phyloP scores from a whole-genome alignment of 2,329 filamentous ascomycete species.

The Alternaria brassicae region DNA sequence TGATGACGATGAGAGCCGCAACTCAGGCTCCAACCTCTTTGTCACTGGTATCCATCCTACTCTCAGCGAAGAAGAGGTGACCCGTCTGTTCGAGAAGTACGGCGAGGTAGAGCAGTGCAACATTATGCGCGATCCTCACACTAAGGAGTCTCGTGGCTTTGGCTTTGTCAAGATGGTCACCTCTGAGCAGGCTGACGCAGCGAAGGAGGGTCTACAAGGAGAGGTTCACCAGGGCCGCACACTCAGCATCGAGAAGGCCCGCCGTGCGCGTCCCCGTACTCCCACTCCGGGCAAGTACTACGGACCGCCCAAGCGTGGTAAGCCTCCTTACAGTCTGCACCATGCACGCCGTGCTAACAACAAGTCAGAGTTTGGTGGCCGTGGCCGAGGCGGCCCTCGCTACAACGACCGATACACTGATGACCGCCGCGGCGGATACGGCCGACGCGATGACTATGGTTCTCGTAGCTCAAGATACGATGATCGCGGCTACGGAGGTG shows the following conservation, averaged over 20 bases:
- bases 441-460: slow-evolving; percentile 58
- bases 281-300: slow-evolving; percentile 99
- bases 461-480: slow-evolving; percentile 49
- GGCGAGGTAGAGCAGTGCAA: slow-evolving; percentile 99
- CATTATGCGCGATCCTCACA: slow-evolving; percentile 99
- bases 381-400: slow-evolving; percentile 59
- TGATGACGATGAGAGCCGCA: slow-evolving; percentile 83
- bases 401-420: slow-evolving; percentile 57
- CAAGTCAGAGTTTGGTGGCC: slow-evolving; percentile 51
- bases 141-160: slow-evolving; percentile 97
- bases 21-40: slow-evolving; percentile 97
- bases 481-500: slow-evolving; percentile 56
- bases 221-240: slow-evolving; percentile 95
- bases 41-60: slow-evolving; percentile 97
- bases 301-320: slow-evolving; percentile 95
- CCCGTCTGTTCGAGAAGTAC: slow-evolving; percentile 97
- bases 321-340: slow-evolving; percentile 45
- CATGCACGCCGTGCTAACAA: slow-evolving; percentile 18
- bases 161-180: slow-evolving; percentile 99
- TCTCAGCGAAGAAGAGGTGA: slow-evolving; percentile 86
- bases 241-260: slow-evolving; percentile 98
- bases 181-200: slow-evolving; percentile 92
- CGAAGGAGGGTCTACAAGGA: slow-evolving; percentile 93
- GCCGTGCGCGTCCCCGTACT: slow-evolving; percentile 90
- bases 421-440: slow-evolving; percentile 56